Evolutionary conservation across 176 grass and related monocot species (phyloP), one percentile per base, ranked within the genome.

Genomic region (Cymbopogon citratus): DNA sequence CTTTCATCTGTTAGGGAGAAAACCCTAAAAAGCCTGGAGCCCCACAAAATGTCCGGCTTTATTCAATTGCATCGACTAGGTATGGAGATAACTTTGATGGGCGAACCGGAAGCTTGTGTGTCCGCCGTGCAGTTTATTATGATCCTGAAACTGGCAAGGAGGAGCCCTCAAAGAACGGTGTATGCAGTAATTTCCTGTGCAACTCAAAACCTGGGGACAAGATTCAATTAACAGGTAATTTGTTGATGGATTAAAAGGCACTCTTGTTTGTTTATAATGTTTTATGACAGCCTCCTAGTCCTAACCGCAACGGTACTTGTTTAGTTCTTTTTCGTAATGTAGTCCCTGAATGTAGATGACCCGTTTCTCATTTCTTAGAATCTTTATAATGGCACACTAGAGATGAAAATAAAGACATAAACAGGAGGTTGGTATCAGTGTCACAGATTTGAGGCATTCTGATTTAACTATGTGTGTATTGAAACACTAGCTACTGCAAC

Each of bases 151-250:
- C 92, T 11, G 91, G 92, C 81, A 93, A 95, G 76, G 89, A 99
- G 69, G 96, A 99, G 29, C 75, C 90, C 63, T 93, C 85, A 56
- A 99, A 95, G 87, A 90, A 91, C 2, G 96, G 96, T 65, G 51
- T 93, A 14, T 99, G 96, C 84, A 99, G 96, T 86, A 99, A 99
- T 79, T 99, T 95, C 91, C 85, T 99, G 40, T 99, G 96, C 56
- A 86, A 95, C 69, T 87, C 96, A 77, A 99, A 88, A 77, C 91
- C 96, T 66, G 96, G 96, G 73, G 96, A 99, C 82, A 93, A 99
- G 83, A 86, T 99, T 85, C 75, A 83, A 69, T 63, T 99, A 39
- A 91, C 96, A 87, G 96, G 92, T 99, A 83, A 48, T 6, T 70
- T 85, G 41, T 12, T 38, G 66, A 73, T 56, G 27, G 29, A 45